Percentiles rank a stretch among this genome's conserved stretches.
Conservation (phyloP, 192 early-diverging fungal genomes). For the Mortierella antarctica region DNA sequence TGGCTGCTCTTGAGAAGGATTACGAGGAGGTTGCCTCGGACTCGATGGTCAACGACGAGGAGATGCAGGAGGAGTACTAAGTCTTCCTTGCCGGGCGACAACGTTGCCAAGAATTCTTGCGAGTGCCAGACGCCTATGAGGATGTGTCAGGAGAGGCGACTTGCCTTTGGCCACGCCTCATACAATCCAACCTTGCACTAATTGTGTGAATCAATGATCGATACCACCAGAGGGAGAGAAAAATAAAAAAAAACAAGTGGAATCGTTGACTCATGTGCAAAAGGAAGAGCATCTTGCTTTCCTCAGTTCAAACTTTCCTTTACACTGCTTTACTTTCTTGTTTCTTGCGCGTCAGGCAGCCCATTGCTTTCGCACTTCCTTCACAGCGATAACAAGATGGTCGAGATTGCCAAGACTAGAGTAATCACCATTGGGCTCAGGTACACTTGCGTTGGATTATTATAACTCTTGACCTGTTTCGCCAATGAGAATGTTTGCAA, state of each 20-base stretch:
- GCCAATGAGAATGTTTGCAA: background rate
- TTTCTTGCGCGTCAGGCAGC: no score
- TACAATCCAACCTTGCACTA: no score
- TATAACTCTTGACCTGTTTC: background rate
- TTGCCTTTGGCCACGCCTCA: no score
- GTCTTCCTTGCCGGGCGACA: background rate
- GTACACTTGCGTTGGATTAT: conserved; percentile 9
- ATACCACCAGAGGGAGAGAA: background rate
- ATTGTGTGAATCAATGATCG: no score
- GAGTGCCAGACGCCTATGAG: background rate
- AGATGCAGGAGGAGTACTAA: conserved; percentile 60
- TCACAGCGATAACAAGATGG: no score
- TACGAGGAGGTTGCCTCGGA: conserved; percentile 99
- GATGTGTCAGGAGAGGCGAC: no score
- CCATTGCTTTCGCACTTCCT: no score
- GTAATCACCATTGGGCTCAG: conserved; percentile 55
- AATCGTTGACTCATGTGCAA: background rate
- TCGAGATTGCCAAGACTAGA: conserved; percentile 5
- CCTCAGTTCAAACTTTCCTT: no score
- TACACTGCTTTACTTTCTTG: no score
- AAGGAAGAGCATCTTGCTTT: no score
- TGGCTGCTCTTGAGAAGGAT: conserved; percentile 99
- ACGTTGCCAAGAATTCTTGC: background rate
- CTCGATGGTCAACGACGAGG: conserved; percentile 84
- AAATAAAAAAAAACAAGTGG: background rate